These are phyloP conservation scores for Wickerhamiella parazyma DNA, from an alignment of 805 yeast species.

Conservation along the genomic window DNA sequence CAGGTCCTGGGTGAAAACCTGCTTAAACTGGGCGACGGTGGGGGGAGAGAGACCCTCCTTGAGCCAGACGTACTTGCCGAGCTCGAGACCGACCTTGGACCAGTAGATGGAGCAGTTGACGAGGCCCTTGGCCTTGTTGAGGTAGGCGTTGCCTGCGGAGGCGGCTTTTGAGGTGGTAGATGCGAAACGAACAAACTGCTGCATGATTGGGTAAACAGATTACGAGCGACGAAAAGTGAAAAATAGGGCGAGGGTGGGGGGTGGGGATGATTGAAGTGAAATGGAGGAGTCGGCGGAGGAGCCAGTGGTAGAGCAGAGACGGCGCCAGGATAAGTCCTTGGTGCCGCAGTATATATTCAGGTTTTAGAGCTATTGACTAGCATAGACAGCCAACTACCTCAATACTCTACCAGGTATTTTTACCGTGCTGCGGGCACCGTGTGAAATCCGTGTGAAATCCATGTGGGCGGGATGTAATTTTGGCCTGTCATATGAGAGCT, in stretches of 20 bases:
- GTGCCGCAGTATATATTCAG: too few relatives aligned
- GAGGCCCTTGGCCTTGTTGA: conserved; percentile 28
- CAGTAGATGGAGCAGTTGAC: conserved; percentile 62
- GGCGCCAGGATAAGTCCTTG: too few relatives aligned
- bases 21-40: conserved; percentile 55
- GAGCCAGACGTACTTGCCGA: conserved; percentile 66
- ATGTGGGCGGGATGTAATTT: too few relatives aligned
- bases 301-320: too few relatives aligned
- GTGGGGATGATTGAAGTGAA: neutral
- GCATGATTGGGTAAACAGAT: conserved; percentile 6
- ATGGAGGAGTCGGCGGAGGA: too few relatives aligned
- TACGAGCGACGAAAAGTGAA: neutral
- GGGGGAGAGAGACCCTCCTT: conserved; percentile 95
- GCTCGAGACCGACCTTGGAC: conserved; percentile 49
- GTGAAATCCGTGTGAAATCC: too few relatives aligned
- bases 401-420: too few relatives aligned
- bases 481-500: too few relatives aligned
- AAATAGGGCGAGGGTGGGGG: neutral
- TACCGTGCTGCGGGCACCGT: too few relatives aligned
- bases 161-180: conserved; percentile 21
- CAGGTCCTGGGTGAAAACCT: conserved; percentile 48
- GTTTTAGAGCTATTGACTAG: too few relatives aligned
- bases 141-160: conserved; percentile 22
- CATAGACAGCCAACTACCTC: too few relatives aligned
- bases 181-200: conserved; percentile 7